Base-by-base conservation (phyloP, 306 rosid species). In the Canavalia gladiata region DNA sequence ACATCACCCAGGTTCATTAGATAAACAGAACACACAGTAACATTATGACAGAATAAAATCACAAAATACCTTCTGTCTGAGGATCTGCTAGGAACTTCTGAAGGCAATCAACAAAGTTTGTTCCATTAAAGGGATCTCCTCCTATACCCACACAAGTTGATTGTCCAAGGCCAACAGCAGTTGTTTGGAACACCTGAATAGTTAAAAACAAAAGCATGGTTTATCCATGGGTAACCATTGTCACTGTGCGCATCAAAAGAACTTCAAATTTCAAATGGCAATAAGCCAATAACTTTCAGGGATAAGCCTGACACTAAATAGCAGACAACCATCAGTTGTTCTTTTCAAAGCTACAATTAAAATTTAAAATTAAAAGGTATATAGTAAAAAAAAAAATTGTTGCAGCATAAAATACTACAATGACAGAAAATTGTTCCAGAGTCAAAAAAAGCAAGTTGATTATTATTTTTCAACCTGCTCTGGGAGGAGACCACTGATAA, bases 71-170 rank as follows among this genome's bases (percentile, higher is more conserved):
- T 87, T 96, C 99, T 11, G 99, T 96, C 82, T 94, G 99, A 73
- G 98, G 99, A 83, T 96, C 99, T 28, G 64, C 84, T 3, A 96
- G 81, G 89, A 94, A 94, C 86, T 84, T 93, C 54, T 86, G 87
- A 39, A 96, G 87, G 88, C 99, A 96, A 82, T 96, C 98, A 86
- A 96, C 94, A 80, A 96, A 96, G 90, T 96, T 96, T 67, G 99
- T 96, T 83, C 98, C 98, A 37, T 96, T 96, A 82, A 96, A 96
- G 81, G 99, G 99, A 88, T 96, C 99, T 49, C 99, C 98, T 59
- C 98, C 99, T 6, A 96, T 96, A 73, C 99, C 99, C 75, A 96
- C 99, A 77, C 99, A 96, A 39, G 99, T 96, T 65, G 99, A 96
- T 84, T 96, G 99, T 80, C 99, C 99, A 82, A 94, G 99, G 86